Conservation (phyloP, 352 stramenopile genomes). For the Phytophthora constricta region DNA sequence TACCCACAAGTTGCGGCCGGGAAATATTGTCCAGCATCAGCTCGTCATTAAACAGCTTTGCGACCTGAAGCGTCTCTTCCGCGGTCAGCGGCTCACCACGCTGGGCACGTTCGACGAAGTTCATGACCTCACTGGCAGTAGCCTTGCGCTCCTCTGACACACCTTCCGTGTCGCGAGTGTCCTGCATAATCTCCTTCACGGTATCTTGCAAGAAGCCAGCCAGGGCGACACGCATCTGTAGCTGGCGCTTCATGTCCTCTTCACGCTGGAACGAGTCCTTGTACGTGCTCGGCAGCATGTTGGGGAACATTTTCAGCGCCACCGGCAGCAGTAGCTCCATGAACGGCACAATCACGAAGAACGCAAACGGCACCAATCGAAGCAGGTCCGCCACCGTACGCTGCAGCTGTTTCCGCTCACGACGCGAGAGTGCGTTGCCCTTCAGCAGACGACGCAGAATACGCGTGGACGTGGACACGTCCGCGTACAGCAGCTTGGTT, state of each 20-base stretch:
- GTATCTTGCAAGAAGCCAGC: constrained; percentile 98
- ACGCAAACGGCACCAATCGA: constrained; percentile 96
- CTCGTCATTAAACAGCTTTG: constrained; percentile 97
- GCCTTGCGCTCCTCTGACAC: constrained; percentile 80
- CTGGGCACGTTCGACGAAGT: constrained; percentile 86
- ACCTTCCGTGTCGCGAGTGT: constrained; percentile 80
- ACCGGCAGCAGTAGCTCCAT: constrained; percentile 98
- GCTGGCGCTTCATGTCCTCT: constrained; percentile 98
- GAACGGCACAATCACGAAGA: constrained; percentile 98
- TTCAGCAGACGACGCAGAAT: constrained; percentile 93
- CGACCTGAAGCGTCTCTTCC: constrained; percentile 90
- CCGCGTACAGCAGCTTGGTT: constrained; percentile 96
- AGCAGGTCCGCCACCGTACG: constrained; percentile 97
- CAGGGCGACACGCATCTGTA: constrained; percentile 96
- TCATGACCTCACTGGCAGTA: constrained; percentile 84
- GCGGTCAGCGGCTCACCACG: constrained; percentile 74
- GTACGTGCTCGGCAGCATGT: constrained; percentile 99
- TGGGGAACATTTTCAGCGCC: constrained; percentile 98
- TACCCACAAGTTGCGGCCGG: constrained; percentile 95
- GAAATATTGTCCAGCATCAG: constrained; percentile 98
- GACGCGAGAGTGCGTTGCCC: constrained; percentile 93
- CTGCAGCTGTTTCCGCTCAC: constrained; percentile 97
- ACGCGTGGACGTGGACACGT: constrained; percentile 94
- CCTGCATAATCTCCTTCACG: constrained; percentile 90
- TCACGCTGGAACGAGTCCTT: constrained; percentile 95